A percentile compares a stretch with the other conserved stretches of the same genome.
phyloP scores from a whole-genome alignment of 1,284 basidiomycete genomes.

The Melampsora americana region DNA sequence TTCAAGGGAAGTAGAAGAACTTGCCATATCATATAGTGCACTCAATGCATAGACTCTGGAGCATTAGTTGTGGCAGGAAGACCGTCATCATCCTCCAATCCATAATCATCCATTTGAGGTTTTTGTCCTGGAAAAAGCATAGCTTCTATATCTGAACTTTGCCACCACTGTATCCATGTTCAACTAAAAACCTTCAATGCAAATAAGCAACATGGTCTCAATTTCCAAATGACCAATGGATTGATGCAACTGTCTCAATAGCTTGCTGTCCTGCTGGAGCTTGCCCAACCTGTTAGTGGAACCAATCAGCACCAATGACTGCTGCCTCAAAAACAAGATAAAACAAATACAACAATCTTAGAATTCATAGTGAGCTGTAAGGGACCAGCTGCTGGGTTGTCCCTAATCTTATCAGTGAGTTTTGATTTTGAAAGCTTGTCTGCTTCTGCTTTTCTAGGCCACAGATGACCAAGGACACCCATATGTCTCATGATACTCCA shows the following conservation, averaged over 20 bases:
- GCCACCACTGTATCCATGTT: conserved; percentile 15
- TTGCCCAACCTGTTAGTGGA: background rate
- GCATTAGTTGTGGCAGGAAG: conserved; percentile 22
- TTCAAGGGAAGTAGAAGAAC: background rate
- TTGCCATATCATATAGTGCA: conserved; percentile 17
- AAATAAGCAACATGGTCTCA: background rate
- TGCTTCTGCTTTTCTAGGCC: conserved; percentile 3
- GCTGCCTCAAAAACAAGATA: background rate
- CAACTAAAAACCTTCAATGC: too few relatives aligned
- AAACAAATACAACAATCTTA: background rate
- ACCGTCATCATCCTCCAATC: background rate
- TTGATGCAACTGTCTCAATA: background rate
- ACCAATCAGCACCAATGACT: background rate
- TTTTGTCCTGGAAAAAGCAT: conserved; percentile 8
- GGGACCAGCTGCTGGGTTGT: background rate
- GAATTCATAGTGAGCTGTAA: background rate
- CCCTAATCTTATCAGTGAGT: background rate
- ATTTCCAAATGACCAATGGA: background rate
- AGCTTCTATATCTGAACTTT: background rate
- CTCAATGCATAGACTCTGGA: background rate
- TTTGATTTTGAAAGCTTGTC: background rate
- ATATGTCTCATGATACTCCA: background rate
- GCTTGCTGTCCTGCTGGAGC: background rate
- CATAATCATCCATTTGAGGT: background rate
- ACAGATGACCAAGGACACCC: conserved; percentile 9